Base-by-base conservation (phyloP, 345 rosid species). In the Microthlaspi erraticum region DNA sequence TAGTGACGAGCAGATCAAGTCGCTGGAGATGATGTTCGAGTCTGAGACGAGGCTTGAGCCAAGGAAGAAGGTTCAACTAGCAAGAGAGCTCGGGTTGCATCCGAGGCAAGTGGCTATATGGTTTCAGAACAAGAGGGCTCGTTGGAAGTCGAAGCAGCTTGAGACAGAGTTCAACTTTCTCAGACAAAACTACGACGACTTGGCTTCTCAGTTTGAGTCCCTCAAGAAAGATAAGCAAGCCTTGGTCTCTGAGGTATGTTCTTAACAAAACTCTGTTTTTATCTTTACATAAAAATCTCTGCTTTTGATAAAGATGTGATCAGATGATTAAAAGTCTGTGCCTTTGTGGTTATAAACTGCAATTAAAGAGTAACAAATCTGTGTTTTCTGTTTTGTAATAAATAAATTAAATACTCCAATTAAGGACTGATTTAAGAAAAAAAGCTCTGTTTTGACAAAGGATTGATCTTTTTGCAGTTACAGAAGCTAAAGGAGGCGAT, bases 71-170 rank as follows among this genome's bases (percentile, higher is more conserved):
- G 42, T 89, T 54, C 83, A 89, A 64, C 41, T 92, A 58, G 96
- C 98, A 0, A 79, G 81, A 75, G 94, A 92, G 53, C 83, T 92
- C 36, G 92, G 88, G 23, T 63, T 92, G 86, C 89, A 92, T 55
- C 98, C 93, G 0, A 75, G 96, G 6, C 98, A 92, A 83, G 98
- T 92, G 3, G 93, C 96, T 0, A 89, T 92, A 33, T 92, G 96
- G 98, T 92, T 89, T 61, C 96, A 92, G 78, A 92, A 92, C 74
- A 86, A 87, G 83, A 78, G 98, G 60, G 98, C 93, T 49, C 77
- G 96, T 61, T 89, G 88, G 87, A 92, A 87, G 79, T 83, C 93
- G 0, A 92, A 92, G 90, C 93, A 86, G 76, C 84, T 92, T 0
- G 96, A 92, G 73, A 53, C 77, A 50, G 93, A 92, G 48, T 92